A percentile compares a stretch with the other conserved stretches of the same genome.
Conservation (phyloP, 495 filamentous ascomycete species). For the Pseudomonodictys pantanalensis region DNA sequence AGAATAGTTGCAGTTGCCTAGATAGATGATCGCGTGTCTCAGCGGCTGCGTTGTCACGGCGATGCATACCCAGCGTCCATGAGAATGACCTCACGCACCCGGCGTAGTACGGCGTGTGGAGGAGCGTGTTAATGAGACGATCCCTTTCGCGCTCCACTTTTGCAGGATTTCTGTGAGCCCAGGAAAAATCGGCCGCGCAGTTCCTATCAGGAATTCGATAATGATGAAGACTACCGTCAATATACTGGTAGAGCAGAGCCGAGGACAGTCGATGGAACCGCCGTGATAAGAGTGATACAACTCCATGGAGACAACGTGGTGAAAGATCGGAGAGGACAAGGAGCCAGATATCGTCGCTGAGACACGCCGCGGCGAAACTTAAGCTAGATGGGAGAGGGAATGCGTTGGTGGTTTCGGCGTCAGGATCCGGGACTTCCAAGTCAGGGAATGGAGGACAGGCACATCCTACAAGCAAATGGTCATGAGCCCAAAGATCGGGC, state of each 20-base stretch:
- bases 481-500: neutral
- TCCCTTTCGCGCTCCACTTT: neutral
- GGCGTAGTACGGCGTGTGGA: neutral
- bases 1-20: neutral
- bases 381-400: neutral
- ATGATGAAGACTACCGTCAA: conserved; percentile 5
- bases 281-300: neutral
- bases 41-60: no score
- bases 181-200: neutral
- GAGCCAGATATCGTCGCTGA: neutral
- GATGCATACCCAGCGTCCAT: neutral
- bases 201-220: neutral
- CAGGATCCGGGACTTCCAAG: neutral
- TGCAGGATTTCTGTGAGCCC: neutral
- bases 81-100: neutral
- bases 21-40: neutral
- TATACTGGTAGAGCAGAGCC: neutral
- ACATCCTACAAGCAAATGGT: neutral
- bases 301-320: neutral
- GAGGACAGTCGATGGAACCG: neutral
- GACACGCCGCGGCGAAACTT: neutral
- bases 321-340: neutral
- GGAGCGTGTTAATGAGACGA: neutral
- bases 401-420: neutral
- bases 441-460: neutral